Percentiles rank a stretch among this genome's conserved stretches.
phyloP scores from a whole-genome alignment of 2,329 filamentous ascomycete species.

The Verticillium zaregamsianum region DNA sequence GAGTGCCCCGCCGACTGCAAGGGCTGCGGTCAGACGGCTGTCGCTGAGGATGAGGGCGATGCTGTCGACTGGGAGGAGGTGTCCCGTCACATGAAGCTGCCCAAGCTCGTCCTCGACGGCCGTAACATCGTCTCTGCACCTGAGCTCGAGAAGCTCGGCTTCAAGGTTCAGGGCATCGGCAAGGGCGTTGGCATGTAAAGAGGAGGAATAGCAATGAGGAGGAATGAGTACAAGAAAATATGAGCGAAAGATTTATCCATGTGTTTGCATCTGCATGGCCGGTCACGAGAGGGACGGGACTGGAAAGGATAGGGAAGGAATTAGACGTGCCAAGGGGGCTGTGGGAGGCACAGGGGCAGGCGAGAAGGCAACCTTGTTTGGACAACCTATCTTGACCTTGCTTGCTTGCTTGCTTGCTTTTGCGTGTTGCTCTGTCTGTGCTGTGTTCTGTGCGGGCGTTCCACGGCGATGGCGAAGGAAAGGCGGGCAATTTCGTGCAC shows the following conservation, averaged over 20 bases:
- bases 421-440: neutral
- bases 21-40: conserved; percentile 31
- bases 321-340: neutral
- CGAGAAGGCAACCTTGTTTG: neutral
- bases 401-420: neutral
- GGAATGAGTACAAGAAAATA: neutral
- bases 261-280: neutral
- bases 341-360: neutral
- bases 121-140: conserved; percentile 13
- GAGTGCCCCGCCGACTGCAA: conserved; percentile 44
- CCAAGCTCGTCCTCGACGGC: conserved; percentile 14
- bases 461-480: neutral
- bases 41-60: conserved; percentile 26
- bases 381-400: neutral
- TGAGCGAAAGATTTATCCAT: neutral
- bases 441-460: neutral
- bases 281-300: neutral
- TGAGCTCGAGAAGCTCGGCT: conserved; percentile 26
- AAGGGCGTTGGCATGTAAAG: conserved; percentile 40
- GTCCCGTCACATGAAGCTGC: conserved; percentile 14
- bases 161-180: conserved; percentile 32
- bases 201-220: neutral
- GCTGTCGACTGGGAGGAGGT: conserved; percentile 48
- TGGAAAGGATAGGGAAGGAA: neutral
- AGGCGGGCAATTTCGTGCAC: neutral